Base-by-base conservation (phyloP, 2,329 filamentous ascomycete species). In the Coniella vitis region DNA sequence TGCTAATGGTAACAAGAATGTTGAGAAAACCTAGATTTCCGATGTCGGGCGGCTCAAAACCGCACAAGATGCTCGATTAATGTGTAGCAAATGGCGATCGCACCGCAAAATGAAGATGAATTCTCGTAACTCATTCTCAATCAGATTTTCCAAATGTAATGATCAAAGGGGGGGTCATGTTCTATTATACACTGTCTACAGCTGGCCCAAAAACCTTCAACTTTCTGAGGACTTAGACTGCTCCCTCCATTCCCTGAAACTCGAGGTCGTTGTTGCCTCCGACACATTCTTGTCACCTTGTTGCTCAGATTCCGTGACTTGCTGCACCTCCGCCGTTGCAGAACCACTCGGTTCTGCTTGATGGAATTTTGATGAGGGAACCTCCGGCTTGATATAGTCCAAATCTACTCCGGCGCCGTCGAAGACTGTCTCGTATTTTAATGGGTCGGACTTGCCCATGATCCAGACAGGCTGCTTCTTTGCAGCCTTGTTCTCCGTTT, bases 381-480 rank as follows among this genome's bases (percentile, higher is more conserved):
- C n/a, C n/a, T n/a, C n/a, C n/a, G 45, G 45, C 38, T 29, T 14
- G 31, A 47, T 37, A 21, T 36, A n/a, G 19, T 40, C 19, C 2
- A 47, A 20, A 9, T 19, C 10, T 3, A 34, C 19, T 12, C 45
- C 45, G 7, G 38, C 49, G 16, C 53, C 44, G 5, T 54, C 54
- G 52, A 72, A 72, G 2, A 69, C 65, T 8, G 66, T 62, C 0
- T 62, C 47, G 56, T 59, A 70, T 2, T 53, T 47, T 29, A 66
- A 54, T 14, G 63, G 59, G 32, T 59, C 55, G n/a, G 66, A 57
- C 25, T 64, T 56, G 57, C 75, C 76, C 19, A 76, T 66, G 38
- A 79, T 67, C 37, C 72, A 67, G 12, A 78, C 58, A 1, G 73
- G 73, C 19, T 29, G 5, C 25, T 29, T 29, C 25, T 29, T 29